A percentile compares a stretch with the other conserved stretches of the same genome.
Conservation (phyloP, 768 basidiomycete species). For the Phlebiopsis flavidoalba region DNA sequence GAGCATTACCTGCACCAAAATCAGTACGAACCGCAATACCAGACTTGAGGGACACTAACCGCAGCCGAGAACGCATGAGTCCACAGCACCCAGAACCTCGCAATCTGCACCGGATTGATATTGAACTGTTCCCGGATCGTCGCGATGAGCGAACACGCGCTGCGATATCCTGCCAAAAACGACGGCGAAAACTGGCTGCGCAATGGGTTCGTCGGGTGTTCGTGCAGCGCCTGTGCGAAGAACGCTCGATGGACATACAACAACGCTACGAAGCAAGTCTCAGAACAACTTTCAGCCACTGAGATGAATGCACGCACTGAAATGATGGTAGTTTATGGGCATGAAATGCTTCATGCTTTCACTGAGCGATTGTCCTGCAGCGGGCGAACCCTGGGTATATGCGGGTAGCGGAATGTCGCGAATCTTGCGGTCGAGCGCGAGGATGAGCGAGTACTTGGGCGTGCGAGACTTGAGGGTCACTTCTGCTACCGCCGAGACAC, state of each 20-base stretch:
- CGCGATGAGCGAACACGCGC: conserved; percentile 67
- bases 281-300: not conserved
- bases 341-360: conserved; percentile 72
- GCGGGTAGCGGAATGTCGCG: conserved; percentile 60
- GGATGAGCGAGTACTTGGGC: conserved; percentile 57
- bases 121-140: conserved; percentile 39
- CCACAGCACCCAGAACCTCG: conserved; percentile 62
- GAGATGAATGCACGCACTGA: conserved; percentile 41
- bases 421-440: conserved; percentile 65
- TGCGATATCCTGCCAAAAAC: conserved; percentile 65
- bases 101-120: conserved; percentile 53
- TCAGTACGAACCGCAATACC: not conserved
- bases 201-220: conserved; percentile 61
- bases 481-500: conserved; percentile 51
- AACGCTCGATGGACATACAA: conserved; percentile 65
- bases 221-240: conserved; percentile 64
- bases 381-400: conserved; percentile 49
- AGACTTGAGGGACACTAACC: conserved; percentile 4
- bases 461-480: conserved; percentile 51
- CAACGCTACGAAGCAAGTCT: conserved; percentile 47
- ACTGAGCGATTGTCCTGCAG: conserved; percentile 45
- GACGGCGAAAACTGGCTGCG: conserved; percentile 69
- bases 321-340: conserved; percentile 67
- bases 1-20: conserved; percentile 56
- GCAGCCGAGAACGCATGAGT: conserved; percentile 45